Conservation (phyloP, 164 flowering plant species). For the Tetrastigma voinierianum region DNA sequence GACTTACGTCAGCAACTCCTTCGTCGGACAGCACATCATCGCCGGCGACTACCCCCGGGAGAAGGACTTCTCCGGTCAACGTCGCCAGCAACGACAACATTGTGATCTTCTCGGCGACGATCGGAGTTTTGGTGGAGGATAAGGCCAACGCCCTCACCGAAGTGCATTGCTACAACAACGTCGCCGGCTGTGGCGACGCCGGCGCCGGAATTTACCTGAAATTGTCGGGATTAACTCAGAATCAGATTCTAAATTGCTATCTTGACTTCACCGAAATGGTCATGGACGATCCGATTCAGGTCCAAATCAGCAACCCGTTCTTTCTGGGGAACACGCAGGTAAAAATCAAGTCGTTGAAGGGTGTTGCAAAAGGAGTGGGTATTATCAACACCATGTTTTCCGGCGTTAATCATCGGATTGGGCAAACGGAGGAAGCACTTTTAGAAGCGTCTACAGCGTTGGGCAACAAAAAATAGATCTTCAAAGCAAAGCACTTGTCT, state of each 20-base stretch:
- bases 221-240: conserved; percentile 17
- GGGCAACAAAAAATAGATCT: no score
- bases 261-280: conserved; percentile 24
- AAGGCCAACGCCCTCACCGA: conserved; percentile 22
- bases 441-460: no score
- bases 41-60: conserved; percentile 18
- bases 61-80: conserved; percentile 21
- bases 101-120: conserved; percentile 19
- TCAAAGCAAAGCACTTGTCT: no score
- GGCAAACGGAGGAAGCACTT: conserved; percentile 7
- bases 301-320: conserved; percentile 17
- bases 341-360: conserved; percentile 11
- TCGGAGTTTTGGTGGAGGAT: conserved; percentile 17
- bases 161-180: conserved; percentile 28
- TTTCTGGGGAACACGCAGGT: conserved; percentile 21
- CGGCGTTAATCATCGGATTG: conserved; percentile 12
- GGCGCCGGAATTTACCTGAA: conserved; percentile 18
- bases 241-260: conserved; percentile 19
- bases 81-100: conserved; percentile 19
- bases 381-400: conserved; percentile 25
- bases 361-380: neutral
- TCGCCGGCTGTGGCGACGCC: conserved; percentile 13
- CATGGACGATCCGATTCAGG: conserved; percentile 23
- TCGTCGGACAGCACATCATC: conserved; percentile 23
- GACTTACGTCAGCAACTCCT: conserved; percentile 15